These are phyloP conservation scores for Citrus trifoliata DNA, from an alignment of 345 rosid species.

Conservation along the genomic window DNA sequence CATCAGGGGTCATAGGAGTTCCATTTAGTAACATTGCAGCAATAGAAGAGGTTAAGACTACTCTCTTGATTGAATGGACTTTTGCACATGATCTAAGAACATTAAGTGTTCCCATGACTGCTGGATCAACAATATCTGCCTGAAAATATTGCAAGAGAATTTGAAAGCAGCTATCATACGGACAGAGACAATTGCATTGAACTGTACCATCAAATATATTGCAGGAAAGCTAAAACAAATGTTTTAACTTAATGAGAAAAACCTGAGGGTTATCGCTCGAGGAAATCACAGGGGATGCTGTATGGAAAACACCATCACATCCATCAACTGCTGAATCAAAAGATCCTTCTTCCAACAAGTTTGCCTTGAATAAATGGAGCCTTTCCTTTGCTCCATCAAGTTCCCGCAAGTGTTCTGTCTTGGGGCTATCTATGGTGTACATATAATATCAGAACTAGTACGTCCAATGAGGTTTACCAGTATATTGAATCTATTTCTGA, in stretches of 20 bases:
- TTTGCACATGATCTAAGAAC: conserved; percentile 17
- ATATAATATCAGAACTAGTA: neutral
- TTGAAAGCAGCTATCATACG: conserved; percentile 7
- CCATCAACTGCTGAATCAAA: conserved; percentile 42
- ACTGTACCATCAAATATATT: neutral
- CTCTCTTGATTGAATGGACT: conserved; percentile 14
- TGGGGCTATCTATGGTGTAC: neutral
- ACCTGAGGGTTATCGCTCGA: conserved; percentile 37
- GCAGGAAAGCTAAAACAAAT: neutral
- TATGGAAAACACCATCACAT: conserved; percentile 60
- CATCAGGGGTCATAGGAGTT: conserved; percentile 15
- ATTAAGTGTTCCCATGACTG: conserved; percentile 9
- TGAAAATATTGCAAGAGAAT: neutral
- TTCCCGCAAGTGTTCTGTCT: conserved; percentile 23
- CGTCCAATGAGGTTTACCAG: no score
- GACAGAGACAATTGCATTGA: neutral
- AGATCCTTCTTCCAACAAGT: conserved; percentile 33
- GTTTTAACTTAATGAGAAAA: neutral
- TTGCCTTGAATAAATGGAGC: conserved; percentile 30
- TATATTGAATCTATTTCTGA: no score
- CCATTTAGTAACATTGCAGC: neutral
- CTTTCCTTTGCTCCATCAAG: conserved; percentile 37
- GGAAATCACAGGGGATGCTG: conserved; percentile 47
- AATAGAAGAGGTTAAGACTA: conserved; percentile 12
- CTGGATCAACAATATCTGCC: conserved; percentile 5